A percentile compares a stretch with the other conserved stretches of the same genome.
These are phyloP conservation scores for Cadophora sp. DNA, from an alignment of 2,329 filamentous ascomycete species.

Conservation along the genomic window DNA sequence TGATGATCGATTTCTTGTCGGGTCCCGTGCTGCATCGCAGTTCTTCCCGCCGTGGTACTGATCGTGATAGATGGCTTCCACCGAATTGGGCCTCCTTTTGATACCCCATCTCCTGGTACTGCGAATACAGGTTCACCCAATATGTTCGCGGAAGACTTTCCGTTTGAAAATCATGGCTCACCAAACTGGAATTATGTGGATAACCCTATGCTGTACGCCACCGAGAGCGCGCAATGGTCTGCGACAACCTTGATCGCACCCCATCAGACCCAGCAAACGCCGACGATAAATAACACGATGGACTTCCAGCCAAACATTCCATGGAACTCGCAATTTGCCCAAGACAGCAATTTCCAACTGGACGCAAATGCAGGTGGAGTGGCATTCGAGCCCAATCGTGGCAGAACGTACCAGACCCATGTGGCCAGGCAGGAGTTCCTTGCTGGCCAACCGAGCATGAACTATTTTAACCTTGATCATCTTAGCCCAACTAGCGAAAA, in stretches of 20 bases:
- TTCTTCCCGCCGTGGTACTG: conserved; percentile 17
- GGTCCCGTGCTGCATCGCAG: conserved; percentile 1
- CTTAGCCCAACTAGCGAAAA: conserved; percentile 33
- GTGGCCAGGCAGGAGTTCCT: conserved; percentile 78
- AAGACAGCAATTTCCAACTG: conserved; percentile 28
- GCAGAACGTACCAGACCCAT: conserved; percentile 66
- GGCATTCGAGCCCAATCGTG: conserved; percentile 61
- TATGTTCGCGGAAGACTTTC: conserved; percentile 26
- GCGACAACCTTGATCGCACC: conserved; percentile 17
- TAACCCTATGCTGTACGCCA: conserved; percentile 18
- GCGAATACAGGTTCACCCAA: conserved; percentile 27
- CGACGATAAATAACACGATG: conserved; percentile 7
- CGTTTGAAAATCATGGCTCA: conserved; percentile 28
- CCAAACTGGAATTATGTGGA: conserved; percentile 17
- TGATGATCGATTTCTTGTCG: not conserved
- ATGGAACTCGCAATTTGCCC: conserved; percentile 37
- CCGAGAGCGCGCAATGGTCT: conserved; percentile 28
- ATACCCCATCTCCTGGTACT: conserved; percentile 21
- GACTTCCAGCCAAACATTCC: conserved; percentile 28
- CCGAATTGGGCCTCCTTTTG: conserved; percentile 24
- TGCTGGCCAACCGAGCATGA: conserved; percentile 16
- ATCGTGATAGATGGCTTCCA: conserved; percentile 32
- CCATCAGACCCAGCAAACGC: conserved; percentile 25
- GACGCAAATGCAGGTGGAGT: conserved; percentile 29
- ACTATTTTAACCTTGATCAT: conserved; percentile 40